Conservation (phyloP, 2,329 filamentous ascomycete genomes). For the Leptographium flavum region DNA sequence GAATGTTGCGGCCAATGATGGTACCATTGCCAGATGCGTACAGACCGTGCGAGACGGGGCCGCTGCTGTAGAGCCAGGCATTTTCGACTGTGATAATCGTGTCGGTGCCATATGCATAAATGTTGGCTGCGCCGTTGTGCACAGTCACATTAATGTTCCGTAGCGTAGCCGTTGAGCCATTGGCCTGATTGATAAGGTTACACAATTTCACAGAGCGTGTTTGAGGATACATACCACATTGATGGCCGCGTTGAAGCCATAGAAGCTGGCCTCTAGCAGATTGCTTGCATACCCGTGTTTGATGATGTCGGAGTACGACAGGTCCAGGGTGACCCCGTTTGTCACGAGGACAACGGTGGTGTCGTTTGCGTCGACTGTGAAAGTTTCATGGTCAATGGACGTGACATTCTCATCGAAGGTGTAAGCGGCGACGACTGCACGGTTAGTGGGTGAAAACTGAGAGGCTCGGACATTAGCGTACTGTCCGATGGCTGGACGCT, state of each 20-base stretch:
- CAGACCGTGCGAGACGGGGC: slow-evolving; percentile 4
- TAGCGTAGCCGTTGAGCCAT: slow-evolving; percentile 1
- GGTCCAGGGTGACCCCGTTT: not conserved
- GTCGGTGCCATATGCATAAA: slow-evolving; percentile 5
- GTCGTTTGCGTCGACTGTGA: slow-evolving; percentile 3
- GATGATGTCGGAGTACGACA: not conserved
- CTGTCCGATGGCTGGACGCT: slow-evolving; percentile 2
- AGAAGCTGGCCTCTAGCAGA: slow-evolving; percentile 4
- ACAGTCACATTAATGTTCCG: slow-evolving; percentile 2
- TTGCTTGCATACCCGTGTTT: slow-evolving; percentile 5
- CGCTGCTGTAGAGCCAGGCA: slow-evolving; percentile 6
- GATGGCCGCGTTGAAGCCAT: slow-evolving; percentile 6
- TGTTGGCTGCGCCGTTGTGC: slow-evolving; percentile 6
- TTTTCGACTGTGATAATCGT: slow-evolving; percentile 1
- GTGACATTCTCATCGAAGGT: not conserved
- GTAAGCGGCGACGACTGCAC: not conserved
- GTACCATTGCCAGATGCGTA: slow-evolving; percentile 7
- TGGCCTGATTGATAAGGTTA: not conserved
- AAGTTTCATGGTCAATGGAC: not conserved
- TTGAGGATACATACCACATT: slow-evolving; percentile 1
- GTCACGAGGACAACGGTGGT: slow-evolving; percentile 2
- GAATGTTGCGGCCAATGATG: slow-evolving; percentile 1
- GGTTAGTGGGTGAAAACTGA: not conserved
- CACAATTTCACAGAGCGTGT: too few relatives aligned
- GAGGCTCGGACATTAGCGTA: not conserved